Percentiles rank a stretch among this genome's conserved stretches.
Evolutionary conservation across 2,329 filamentous ascomycete genomes (phyloP).

Genomic region (Penicillium sp.): DNA sequence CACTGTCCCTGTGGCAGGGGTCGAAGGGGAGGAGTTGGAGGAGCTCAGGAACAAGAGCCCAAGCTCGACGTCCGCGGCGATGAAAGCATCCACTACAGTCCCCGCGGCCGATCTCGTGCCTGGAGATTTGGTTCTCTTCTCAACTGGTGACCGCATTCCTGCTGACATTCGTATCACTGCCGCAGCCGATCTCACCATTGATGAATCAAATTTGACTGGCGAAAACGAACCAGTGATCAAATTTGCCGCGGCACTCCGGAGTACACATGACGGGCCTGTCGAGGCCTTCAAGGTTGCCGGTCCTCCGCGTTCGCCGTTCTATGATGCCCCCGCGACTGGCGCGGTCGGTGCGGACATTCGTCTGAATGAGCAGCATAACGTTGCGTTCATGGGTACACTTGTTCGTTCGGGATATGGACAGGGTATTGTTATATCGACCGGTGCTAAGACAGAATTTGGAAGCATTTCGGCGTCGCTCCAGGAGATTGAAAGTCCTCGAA

Average conservation of each 20-base stretch:
- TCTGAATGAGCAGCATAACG: slow-evolving; percentile 76
- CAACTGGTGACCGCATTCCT: slow-evolving; percentile 92
- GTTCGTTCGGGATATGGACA: slow-evolving; percentile 94
- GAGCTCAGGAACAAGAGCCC: slow-evolving; percentile 46
- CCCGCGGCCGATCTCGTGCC: slow-evolving; percentile 84
- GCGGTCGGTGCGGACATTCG: slow-evolving; percentile 64
- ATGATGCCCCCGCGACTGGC: slow-evolving; percentile 57
- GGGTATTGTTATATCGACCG: slow-evolving; percentile 95
- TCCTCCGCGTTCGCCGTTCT: slow-evolving; percentile 55
- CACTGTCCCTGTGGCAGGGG: slow-evolving; percentile 17
- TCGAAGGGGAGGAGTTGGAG: slow-evolving; percentile 46
- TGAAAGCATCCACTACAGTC: slow-evolving; percentile 79
- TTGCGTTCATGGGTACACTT: slow-evolving; percentile 96
- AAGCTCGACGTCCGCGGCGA: slow-evolving; percentile 59
- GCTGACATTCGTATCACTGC: slow-evolving; percentile 93
- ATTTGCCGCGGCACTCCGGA: slow-evolving; percentile 59
- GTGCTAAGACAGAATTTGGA: slow-evolving; percentile 89
- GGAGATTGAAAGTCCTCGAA: slow-evolving; percentile 91
- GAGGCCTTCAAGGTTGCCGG: slow-evolving; percentile 32
- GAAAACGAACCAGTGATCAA: slow-evolving; percentile 93
- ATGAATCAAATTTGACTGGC: slow-evolving; percentile 93
- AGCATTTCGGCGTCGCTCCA: slow-evolving; percentile 92
- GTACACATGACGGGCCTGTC: slow-evolving; percentile 29
- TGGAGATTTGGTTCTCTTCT: slow-evolving; percentile 89
- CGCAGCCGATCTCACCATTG: slow-evolving; percentile 84